Evolutionary conservation across 768 basidiomycete species (phyloP).

Genomic region (Punctularia strigosozonata): DNA sequence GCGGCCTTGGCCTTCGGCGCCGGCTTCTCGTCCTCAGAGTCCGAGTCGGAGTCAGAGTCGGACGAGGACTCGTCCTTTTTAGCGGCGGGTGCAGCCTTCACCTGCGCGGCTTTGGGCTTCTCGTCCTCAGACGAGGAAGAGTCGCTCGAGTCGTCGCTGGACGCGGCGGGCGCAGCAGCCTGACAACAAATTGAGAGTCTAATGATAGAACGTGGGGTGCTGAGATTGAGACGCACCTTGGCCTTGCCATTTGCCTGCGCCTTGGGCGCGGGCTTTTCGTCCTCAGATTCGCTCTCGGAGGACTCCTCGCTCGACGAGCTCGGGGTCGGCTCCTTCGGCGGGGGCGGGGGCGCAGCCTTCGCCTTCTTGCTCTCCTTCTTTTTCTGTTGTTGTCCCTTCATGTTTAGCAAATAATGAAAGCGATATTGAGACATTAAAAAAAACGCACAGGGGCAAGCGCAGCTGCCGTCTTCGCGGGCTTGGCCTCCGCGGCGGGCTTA

Average conservation of each 20-base stretch:
- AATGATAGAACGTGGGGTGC: no score
- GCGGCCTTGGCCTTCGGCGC: conserved; percentile 14
- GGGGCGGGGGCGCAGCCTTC: no score
- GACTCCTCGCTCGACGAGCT: conserved; percentile 34
- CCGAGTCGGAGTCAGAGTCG: conserved; percentile 23
- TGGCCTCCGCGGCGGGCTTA: no score
- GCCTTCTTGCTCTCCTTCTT: background rate
- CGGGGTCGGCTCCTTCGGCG: no score
- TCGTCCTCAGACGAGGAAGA: conserved; percentile 24
- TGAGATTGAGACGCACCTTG: no score
- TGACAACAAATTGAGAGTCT: no score
- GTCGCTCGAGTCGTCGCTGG: conserved; percentile 29
- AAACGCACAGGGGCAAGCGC: no score
- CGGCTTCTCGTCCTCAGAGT: conserved; percentile 23
- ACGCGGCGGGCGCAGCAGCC: conserved; percentile 3
- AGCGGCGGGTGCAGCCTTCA: conserved; percentile 16
- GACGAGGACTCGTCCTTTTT: conserved; percentile 21
- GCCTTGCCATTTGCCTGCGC: no score
- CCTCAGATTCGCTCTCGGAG: conserved; percentile 22
- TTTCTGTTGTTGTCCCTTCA: no score
- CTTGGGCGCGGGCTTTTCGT: conserved; percentile 20
- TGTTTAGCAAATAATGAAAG: no score
- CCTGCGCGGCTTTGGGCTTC: background rate
- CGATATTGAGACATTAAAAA: no score
- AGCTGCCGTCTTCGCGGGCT: conserved; percentile 14